Evolutionary conservation across 495 filamentous ascomycete species (phyloP), one percentile per base, ranked within the genome.

Genomic region (Saxispiralis lemnorum): DNA sequence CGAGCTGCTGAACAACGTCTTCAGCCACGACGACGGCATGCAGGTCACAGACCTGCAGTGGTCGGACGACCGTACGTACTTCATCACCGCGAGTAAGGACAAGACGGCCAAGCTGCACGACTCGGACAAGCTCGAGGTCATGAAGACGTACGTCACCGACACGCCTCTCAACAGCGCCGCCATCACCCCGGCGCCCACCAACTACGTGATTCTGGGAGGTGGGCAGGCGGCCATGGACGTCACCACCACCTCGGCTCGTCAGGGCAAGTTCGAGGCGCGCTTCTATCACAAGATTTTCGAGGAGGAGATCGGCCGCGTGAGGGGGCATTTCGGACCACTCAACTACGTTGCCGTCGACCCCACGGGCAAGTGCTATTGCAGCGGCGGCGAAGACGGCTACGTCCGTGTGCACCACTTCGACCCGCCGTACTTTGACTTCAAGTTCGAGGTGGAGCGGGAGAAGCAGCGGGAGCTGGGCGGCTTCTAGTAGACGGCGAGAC

Each of bases 241-340:
- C 61, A 97, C 89, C n/a, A 92, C 82, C 14, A 97, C 89, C 33
- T 78, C 78, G 20, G 76, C 83, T 10, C 73, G 89, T 38, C 89
- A 96, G 64, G 89, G 89, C 62, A 95, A 95, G 65, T 97, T 97
- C 70, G 89, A 97, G 62, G 92, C 89, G 18, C 74, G 89, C 40
- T 95, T 97, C 71, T 97, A 93, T 70, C 89, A 97, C 75, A 93
- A 88, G 69, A 76, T 97, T 55, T 95, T 97, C 62, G 85, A 93
- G 64, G 88, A 95, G 60, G 89, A 97, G 70, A 92, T 95, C 59
- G 92, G 89, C 49, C 75, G 89, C 62, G 89, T 97, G 50, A 71
- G 84, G 53, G 89, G 89, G 37, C 89, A 97, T 64, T 97, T 97
- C 65, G 89, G 89, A 60, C 88, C 87, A 40, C 71, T 95, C 52